Percentiles rank a stretch among this genome's conserved stretches.
Conservation (phyloP, 768 basidiomycete species). For the Tricholoma saponaceum region DNA sequence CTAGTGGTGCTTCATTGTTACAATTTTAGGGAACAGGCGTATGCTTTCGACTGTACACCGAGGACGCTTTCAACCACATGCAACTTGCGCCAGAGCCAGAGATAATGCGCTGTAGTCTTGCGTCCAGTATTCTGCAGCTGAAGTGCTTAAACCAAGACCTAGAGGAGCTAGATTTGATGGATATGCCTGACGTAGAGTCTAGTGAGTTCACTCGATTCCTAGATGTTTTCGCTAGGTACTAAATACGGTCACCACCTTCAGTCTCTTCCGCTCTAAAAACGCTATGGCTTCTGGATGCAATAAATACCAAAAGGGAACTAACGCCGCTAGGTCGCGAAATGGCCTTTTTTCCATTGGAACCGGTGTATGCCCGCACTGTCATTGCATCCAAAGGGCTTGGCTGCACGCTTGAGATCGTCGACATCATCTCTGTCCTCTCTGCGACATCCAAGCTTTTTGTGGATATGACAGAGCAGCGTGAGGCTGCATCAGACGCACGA, state of each 20-base stretch:
- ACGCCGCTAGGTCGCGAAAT: constrained; percentile 78
- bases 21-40: constrained; percentile 63
- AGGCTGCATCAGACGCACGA: constrained; percentile 64
- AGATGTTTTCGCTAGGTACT: not conserved
- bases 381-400: constrained; percentile 70
- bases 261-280: constrained; percentile 63
- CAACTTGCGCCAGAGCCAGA: constrained; percentile 74
- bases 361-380: constrained; percentile 71
- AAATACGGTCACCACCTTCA: constrained; percentile 18
- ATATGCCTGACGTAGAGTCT: constrained; percentile 71
- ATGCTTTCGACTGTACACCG: constrained; percentile 93
- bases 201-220: constrained; percentile 43
- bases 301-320: constrained; percentile 60
- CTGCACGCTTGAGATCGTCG: constrained; percentile 77
- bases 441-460: constrained; percentile 79
- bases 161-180: constrained; percentile 84
- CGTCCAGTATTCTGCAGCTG: constrained; percentile 80
- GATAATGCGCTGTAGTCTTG: constrained; percentile 83
- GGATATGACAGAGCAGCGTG: constrained; percentile 72
- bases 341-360: constrained; percentile 92
- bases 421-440: constrained; percentile 81
- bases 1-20: not conserved
- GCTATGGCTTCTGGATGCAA: constrained; percentile 76
- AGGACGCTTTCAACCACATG: constrained; percentile 69
- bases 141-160: constrained; percentile 81